Base-by-base conservation (phyloP, 805 yeast species). In the Maudiozyma turicensis region DNA sequence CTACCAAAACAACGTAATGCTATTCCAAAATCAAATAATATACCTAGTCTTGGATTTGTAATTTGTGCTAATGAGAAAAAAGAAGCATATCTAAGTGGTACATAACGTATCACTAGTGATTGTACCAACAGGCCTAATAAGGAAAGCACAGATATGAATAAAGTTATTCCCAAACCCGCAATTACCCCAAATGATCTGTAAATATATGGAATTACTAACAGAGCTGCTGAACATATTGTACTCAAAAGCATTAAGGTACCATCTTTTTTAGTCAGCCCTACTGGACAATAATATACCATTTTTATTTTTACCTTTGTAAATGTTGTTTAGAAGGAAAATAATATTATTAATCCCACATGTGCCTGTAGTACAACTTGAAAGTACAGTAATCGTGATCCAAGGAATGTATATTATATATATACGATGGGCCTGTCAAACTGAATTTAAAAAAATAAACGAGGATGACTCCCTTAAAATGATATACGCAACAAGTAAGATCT, bases 141-240 rank as follows among this genome's bases (percentile, higher is more conserved):
- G 4, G 64, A 54, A 46, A 59, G 60, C 8, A 53, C n/a, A 2
- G 63, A 62, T 40, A 64, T 54, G 29, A 62, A 45, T 8, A 54
- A 39, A 7, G 58, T 49, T 51, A 58, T 47, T 13, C 49, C 7
- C 6, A 62, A 33, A 5, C 63, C 65, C 5, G 54, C 53, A 3
- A 61, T 28, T 10, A 64, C 44, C 10, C 68, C 68, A 46, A 58
- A 58, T 13, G 65, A 59, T 46, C 55, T 57, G 65, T 82, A 80
- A 1, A 87, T 84, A 52, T 73, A 80, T 0, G 91, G 89, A 67
- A 84, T 76, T n/a, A 88, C 86, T 28, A 84, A 72, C 41, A 84
- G 68, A 0, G 91, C 91, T 0, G 91, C 87, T 8, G 67, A 66
- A 30, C 66, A 60, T 20, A 66, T 61, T 9, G 68, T 63, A 46